Base-by-base conservation (phyloP, 2,329 filamentous ascomycete species). In the Didymosphaeria variabile region DNA sequence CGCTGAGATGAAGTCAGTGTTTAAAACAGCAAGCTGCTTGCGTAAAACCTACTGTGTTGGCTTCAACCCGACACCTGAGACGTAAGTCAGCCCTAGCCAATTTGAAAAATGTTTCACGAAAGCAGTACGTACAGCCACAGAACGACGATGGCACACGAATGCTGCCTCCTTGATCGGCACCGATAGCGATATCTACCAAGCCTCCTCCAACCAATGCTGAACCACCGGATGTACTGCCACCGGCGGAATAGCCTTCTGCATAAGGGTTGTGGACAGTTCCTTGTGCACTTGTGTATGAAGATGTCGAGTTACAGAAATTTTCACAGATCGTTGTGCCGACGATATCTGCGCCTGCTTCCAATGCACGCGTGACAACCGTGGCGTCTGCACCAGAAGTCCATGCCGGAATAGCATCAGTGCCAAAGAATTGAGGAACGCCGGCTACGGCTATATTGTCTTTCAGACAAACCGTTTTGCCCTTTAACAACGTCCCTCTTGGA, bases 391-490 rank as follows among this genome's bases (percentile, higher is more conserved):
- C 77, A 0, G 85, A 83, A 0, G 79, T 83, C 84, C 85, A 87
- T 34, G 66, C 57, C 21, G 62, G 60, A 60, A 81, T 83, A 15
- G 81, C 80, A 62, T 86, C 82, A 45, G 81, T 86, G 0, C 85
- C 84, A 45, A 82, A 80, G 57, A 86, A 79, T 55, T 85, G 83
- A 0, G 85, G 84, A 1, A 87, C 82, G 0, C 81, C 82, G 1
- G 84, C 84, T 1, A 87, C 84, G 3, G 83, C 81, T 40, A 87
- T 82, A 32, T 84, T 85, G 63, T 87, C 85, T 66, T 87, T 87
- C 15, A 87, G 62, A 59, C 82, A 84, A 3, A 86, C 67, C 0
- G 79, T 82, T 53, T 83, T 86, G 0, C 80, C 82, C 29, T 46
- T 63, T 4, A 72, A 32, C 3, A 67, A 7, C 3, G 53, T 52